Evolutionary conservation across 2,329 filamentous ascomycete genomes (phyloP), one percentile per base, ranked within the genome.

Genomic region (Cladosporium austrohemisphaericum): DNA sequence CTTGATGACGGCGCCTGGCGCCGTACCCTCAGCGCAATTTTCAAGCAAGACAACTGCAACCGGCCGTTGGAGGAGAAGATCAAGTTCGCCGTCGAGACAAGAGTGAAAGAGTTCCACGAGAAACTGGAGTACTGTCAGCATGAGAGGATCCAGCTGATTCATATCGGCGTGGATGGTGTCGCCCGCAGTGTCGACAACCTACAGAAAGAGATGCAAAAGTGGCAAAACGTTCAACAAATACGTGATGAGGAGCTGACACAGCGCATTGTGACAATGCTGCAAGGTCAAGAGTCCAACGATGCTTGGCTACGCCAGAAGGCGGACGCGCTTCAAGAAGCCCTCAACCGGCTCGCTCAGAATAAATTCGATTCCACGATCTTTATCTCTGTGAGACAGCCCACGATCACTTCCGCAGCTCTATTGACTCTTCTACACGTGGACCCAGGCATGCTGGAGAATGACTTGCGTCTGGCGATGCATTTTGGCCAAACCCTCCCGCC

Each of bases 11-110:
- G 11, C n/a, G 41, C 41, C 41, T 45, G 41, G 41, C 14, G 26
- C 7, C 41, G 41, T 18, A 33, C 31, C 13, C 11, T 45, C 26
- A 29, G 16, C 8, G 41, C 41, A 7, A 8, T 45, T 26, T 45
- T 45, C 41, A 45, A 45, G 16, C 41, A 33, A 22, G 31, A 45
- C 6, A 33, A 45, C 20, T 45, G 33, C 16, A 23, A 10, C 41
- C 19, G 14, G 4, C 41, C 41, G 13, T 28, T 45, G 8, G 31
- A 32, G 19, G 41, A 45, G 5, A 45, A 45, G 28, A 45, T 45
- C 26, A 33, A 45, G 28, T 18, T 16, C 28, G 41, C 41, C 18
- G 41, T 45, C 41, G 41, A 45, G 41, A 45, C 41, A 7, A 45
- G 20, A 20, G 41, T 33, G 26, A 32, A 45, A 22, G 41, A 31